Conservation (phyloP, 2,329 filamentous ascomycete species). For the Blumeria hordei region DNA sequence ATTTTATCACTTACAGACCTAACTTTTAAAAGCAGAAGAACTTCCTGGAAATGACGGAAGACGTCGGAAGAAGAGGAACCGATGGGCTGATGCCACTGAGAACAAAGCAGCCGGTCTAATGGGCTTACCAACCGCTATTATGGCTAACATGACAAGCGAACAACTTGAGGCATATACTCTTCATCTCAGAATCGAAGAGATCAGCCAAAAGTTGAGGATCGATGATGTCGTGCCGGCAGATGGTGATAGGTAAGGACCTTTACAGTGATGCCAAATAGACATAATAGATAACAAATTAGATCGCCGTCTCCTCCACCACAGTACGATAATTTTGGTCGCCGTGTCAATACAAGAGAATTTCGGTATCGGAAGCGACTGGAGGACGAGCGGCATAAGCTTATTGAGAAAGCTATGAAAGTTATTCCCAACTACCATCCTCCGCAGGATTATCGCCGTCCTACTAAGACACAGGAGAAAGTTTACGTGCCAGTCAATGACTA, state of each 20-base stretch:
- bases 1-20: neutral
- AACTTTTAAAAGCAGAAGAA: slow-evolving; percentile 7
- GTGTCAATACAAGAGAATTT: slow-evolving; percentile 97
- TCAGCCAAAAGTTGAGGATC: slow-evolving; percentile 96
- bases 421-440: slow-evolving; percentile 99
- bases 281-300: slow-evolving; percentile 23
- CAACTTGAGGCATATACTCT: slow-evolving; percentile 94
- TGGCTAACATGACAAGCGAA: slow-evolving; percentile 94
- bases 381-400: slow-evolving; percentile 94
- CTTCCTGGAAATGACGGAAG: slow-evolving; percentile 42
- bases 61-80: slow-evolving; percentile 92
- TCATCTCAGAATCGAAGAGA: slow-evolving; percentile 93
- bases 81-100: slow-evolving; percentile 91
- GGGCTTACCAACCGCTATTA: slow-evolving; percentile 88
- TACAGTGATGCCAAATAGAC: neutral
- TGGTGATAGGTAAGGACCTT: slow-evolving; percentile 55
- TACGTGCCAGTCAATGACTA: slow-evolving; percentile 99
- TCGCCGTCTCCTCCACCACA: slow-evolving; percentile 89
- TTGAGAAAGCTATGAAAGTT: slow-evolving; percentile 98
- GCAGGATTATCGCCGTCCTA: slow-evolving; percentile 92
- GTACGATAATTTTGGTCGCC: slow-evolving; percentile 97
- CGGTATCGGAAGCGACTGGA: slow-evolving; percentile 95
- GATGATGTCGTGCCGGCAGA: slow-evolving; percentile 96
- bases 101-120: slow-evolving; percentile 97
- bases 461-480: slow-evolving; percentile 99